phyloP scores from a whole-genome alignment of 2,329 filamentous ascomycete species.

The Xylaria multiplex region DNA sequence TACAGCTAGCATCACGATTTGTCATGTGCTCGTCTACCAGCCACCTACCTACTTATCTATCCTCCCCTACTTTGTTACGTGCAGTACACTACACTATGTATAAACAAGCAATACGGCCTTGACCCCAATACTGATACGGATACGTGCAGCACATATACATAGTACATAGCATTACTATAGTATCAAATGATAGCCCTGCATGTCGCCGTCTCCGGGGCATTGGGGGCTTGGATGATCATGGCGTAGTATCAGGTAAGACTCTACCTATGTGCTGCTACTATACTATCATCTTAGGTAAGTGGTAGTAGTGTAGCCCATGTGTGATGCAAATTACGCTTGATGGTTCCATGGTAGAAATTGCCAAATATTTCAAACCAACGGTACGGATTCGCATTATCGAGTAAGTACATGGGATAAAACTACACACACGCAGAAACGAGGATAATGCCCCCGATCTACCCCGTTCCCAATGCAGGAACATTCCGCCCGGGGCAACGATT shows the following conservation, averaged over 20 bases:
- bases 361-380: not conserved
- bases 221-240: slow-evolving; percentile 1
- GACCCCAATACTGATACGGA: slow-evolving; percentile 1
- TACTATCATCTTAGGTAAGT: not conserved
- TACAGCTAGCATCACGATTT: slow-evolving; percentile 22
- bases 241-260: slow-evolving; percentile 5
- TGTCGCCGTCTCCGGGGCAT: not conserved
- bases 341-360: not conserved
- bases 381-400: not conserved
- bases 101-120: not conserved
- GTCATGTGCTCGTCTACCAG: slow-evolving; percentile 15
- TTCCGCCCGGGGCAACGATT: slow-evolving; percentile 23
- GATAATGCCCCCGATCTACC: not conserved
- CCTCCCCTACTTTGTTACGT: slow-evolving; percentile 5
- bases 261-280: not conserved
- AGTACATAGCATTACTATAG: not conserved
- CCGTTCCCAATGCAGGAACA: slow-evolving; percentile 32
- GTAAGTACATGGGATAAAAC: not conserved
- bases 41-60: not conserved
- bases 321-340: not conserved
- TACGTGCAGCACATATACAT: slow-evolving; percentile 20
- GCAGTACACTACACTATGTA: not conserved
- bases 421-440: not conserved
- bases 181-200: slow-evolving; percentile 12
- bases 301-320: not conserved